phyloP scores from a whole-genome alignment of 31 red algal genomes.

The Bonnemaisonia californica region DNA sequence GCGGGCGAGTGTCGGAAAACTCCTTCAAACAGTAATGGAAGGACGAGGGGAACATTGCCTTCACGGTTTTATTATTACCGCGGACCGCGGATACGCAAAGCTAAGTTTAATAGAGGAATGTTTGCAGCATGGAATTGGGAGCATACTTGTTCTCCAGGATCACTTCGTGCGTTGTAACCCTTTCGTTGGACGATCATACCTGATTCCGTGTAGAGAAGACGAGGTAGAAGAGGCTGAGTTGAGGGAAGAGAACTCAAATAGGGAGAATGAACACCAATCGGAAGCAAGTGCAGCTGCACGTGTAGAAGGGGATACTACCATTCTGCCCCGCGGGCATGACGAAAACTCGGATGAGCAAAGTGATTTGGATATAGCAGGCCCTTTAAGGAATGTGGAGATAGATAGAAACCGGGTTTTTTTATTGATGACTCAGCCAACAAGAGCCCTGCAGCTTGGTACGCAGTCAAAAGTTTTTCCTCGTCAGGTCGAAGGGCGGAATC shows the following conservation, averaged over 20 bases:
- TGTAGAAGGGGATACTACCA: too few species aligned
- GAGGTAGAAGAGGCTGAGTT: not conserved
- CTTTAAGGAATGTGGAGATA: too few species aligned
- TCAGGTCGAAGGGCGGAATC: not conserved
- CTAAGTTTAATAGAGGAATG: not conserved
- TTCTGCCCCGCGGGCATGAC: too few species aligned
- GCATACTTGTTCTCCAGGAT: constrained; percentile 24
- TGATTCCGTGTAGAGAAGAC: not conserved
- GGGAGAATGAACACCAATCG: not conserved
- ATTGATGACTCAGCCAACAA: too few species aligned
- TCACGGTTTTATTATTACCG: constrained; percentile 2
- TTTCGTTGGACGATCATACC: constrained; percentile 35
- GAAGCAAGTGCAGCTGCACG: too few species aligned
- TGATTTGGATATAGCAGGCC: too few species aligned
- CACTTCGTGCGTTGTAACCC: constrained; percentile 24
- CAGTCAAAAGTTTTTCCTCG: not conserved
- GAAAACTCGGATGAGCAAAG: too few species aligned
- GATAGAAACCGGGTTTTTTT: too few species aligned
- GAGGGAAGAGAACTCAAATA: not conserved
- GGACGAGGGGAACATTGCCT: constrained; percentile 21
- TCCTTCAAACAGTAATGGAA: not conserved
- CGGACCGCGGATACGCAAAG: constrained; percentile 47
- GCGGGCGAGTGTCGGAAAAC: not conserved
- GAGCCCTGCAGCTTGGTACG: not conserved
- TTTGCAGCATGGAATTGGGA: not conserved